phyloP scores from a whole-genome alignment of 1,139 yeast genomes.

The Debaryomyces nepalensis region DNA sequence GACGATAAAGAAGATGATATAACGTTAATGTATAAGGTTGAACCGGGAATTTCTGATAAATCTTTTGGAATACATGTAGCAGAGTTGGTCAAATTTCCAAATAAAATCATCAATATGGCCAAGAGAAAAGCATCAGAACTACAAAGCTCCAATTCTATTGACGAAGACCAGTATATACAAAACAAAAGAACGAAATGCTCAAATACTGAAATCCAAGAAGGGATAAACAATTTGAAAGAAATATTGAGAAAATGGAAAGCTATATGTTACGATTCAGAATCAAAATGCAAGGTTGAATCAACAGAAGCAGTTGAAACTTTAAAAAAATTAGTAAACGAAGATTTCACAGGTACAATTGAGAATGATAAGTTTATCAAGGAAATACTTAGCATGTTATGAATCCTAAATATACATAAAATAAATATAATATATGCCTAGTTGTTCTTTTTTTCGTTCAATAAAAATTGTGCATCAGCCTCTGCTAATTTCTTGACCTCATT shows the following conservation, averaged over 20 bases:
- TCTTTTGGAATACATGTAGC: slow-evolving; percentile 98
- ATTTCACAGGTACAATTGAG: slow-evolving; percentile 27
- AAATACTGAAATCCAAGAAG: slow-evolving; percentile 57
- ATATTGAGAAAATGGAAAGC: slow-evolving; percentile 67
- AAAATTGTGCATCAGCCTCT: slow-evolving; percentile 21
- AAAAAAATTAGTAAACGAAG: slow-evolving; percentile 36
- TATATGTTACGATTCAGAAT: slow-evolving; percentile 44
- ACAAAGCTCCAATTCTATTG: slow-evolving; percentile 61
- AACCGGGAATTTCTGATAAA: slow-evolving; percentile 89
- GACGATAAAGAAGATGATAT: slow-evolving; percentile 61
- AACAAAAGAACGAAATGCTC: slow-evolving; percentile 57
- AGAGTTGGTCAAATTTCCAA: slow-evolving; percentile 90
- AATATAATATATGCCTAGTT: no score
- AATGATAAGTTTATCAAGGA: slow-evolving; percentile 48
- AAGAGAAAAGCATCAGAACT: slow-evolving; percentile 89
- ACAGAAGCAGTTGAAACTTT: slow-evolving; percentile 45
- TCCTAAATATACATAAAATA: no score
- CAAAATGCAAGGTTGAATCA: slow-evolving; percentile 32
- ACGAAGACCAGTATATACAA: slow-evolving; percentile 44
- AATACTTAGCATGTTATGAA: slow-evolving; percentile 36
- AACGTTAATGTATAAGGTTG: slow-evolving; percentile 87
- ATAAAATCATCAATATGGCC: slow-evolving; percentile 89
- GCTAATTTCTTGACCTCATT: slow-evolving; percentile 26
- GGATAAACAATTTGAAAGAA: slow-evolving; percentile 57
- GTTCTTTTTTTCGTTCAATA: slow-evolving; percentile 16